Percentiles rank a stretch among this genome's conserved stretches.
phyloP scores from a whole-genome alignment of 2,329 filamentous ascomycete species.

The Zymoseptoria brevis region DNA sequence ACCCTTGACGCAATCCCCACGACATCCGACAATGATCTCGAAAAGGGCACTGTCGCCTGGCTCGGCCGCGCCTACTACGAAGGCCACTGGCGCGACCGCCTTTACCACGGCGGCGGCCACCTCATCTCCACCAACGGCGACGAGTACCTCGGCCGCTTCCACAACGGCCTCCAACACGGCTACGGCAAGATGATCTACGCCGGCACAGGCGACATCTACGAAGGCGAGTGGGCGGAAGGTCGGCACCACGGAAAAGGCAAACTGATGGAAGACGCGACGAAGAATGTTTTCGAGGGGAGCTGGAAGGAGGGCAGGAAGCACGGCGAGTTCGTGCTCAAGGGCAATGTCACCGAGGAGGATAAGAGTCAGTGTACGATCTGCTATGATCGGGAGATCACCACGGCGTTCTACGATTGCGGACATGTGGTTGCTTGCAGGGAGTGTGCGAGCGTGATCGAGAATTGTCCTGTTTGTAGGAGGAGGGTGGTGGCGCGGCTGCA shows the following conservation, averaged over 20 bases:
- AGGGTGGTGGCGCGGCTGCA: slow-evolving; percentile 50
- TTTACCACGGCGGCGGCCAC: slow-evolving; percentile 47
- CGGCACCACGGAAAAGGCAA: slow-evolving; percentile 53
- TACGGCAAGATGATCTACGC: slow-evolving; percentile 51
- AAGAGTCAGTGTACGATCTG: slow-evolving; percentile 54
- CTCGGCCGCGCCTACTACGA: slow-evolving; percentile 51
- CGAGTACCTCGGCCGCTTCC: slow-evolving; percentile 49
- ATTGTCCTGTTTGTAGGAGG: slow-evolving; percentile 54
- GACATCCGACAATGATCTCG: slow-evolving; percentile 1
- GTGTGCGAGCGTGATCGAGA: slow-evolving; percentile 52
- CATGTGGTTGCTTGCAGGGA: slow-evolving; percentile 54
- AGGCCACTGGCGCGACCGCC: slow-evolving; percentile 36
- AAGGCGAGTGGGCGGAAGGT: slow-evolving; percentile 55
- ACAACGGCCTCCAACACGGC: slow-evolving; percentile 46
- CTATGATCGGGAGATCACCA: slow-evolving; percentile 52
- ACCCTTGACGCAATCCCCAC: slow-evolving; percentile 31
- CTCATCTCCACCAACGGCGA: slow-evolving; percentile 48
- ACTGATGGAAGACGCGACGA: slow-evolving; percentile 48
- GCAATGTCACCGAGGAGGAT: slow-evolving; percentile 55
- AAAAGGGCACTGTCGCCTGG: slow-evolving; percentile 40
- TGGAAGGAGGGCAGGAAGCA: slow-evolving; percentile 54
- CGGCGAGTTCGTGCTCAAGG: slow-evolving; percentile 55
- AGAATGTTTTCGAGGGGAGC: slow-evolving; percentile 54
- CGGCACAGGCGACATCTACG: slow-evolving; percentile 55
- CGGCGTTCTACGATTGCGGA: slow-evolving; percentile 56